Conservation (phyloP, 1,284 basidiomycete genomes). For the Trametes pubescens region DNA sequence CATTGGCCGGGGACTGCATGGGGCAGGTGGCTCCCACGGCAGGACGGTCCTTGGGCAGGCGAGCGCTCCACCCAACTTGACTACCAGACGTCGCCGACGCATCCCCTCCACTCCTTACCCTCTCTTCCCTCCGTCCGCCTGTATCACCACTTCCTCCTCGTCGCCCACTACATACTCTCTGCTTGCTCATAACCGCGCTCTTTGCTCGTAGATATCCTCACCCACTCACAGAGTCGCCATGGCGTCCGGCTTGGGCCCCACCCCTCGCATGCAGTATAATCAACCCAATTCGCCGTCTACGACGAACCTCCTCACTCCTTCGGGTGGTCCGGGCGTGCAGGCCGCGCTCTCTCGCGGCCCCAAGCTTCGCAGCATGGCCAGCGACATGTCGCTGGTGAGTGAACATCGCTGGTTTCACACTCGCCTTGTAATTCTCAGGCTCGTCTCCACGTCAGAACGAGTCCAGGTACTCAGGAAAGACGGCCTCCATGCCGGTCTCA, state of each 20-base stretch:
- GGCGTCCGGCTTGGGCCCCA: constrained; percentile 36
- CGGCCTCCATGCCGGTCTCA: constrained; percentile 39
- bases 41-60: background rate
- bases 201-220: constrained; percentile 9
- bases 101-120: constrained; percentile 31
- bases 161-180: constrained; percentile 19
- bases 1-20: constrained; percentile 23
- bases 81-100: constrained; percentile 15
- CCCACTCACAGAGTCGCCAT: constrained; percentile 28
- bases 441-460: constrained; percentile 46
- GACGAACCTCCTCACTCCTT: constrained; percentile 57
- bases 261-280: constrained; percentile 36
- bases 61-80: constrained; percentile 1
- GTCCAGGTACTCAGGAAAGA: constrained; percentile 50
- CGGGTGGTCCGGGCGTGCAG: constrained; percentile 46
- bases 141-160: constrained; percentile 15
- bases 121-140: constrained; percentile 17
- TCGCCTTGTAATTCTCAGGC: constrained; percentile 5
- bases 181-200: constrained; percentile 6
- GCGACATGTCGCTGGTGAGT: constrained; percentile 53
- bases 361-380: constrained; percentile 49
- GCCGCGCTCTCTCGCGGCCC: constrained; percentile 51
- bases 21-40: constrained; percentile 19
- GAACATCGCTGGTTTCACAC: constrained; percentile 13
- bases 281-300: constrained; percentile 55